phyloP scores from a whole-genome alignment of 164 flowering plant species.

The Aristolochia contorta region DNA sequence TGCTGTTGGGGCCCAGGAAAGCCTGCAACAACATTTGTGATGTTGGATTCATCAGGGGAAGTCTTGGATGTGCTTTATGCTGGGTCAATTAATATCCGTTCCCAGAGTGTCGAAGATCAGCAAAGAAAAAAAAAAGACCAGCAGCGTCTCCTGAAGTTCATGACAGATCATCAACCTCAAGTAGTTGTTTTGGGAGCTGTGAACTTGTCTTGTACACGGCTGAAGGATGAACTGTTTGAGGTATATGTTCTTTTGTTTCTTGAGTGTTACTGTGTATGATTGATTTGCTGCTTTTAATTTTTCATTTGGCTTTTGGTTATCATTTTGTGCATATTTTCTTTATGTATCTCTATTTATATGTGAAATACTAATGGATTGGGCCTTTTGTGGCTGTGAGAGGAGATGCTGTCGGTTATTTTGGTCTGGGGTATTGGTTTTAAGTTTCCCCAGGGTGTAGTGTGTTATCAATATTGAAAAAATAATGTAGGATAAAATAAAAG shows the following conservation, averaged over 20 bases:
- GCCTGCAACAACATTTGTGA: slow-evolving; percentile 92
- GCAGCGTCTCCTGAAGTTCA: slow-evolving; percentile 73
- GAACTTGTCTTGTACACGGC: slow-evolving; percentile 59
- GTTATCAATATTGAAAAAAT: too few species aligned
- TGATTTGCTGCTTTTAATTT: too few species aligned
- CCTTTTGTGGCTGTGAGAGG: too few species aligned
- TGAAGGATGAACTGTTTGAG: slow-evolving; percentile 93
- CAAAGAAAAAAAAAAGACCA: slow-evolving; percentile 89
- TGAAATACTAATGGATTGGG: too few species aligned
- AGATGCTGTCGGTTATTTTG: too few species aligned
- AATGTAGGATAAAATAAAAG: too few species aligned
- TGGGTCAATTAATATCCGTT: slow-evolving; percentile 62
- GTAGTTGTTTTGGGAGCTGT: slow-evolving; percentile 90
- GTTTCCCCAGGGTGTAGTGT: too few species aligned
- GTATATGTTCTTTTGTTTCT: slow-evolving; percentile 21
- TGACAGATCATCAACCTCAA: slow-evolving; percentile 89
- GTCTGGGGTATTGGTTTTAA: too few species aligned
- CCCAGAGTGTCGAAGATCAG: slow-evolving; percentile 70
- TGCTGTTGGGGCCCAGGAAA: slow-evolving; percentile 99
- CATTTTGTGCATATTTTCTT: too few species aligned
- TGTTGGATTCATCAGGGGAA: slow-evolving; percentile 94
- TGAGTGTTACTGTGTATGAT: too few species aligned
- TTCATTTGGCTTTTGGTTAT: too few species aligned
- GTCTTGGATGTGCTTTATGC: slow-evolving; percentile 74
- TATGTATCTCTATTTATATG: too few species aligned